phyloP scores from a whole-genome alignment of 2,329 filamentous ascomycete genomes.

The Penicillium brasilianum region DNA sequence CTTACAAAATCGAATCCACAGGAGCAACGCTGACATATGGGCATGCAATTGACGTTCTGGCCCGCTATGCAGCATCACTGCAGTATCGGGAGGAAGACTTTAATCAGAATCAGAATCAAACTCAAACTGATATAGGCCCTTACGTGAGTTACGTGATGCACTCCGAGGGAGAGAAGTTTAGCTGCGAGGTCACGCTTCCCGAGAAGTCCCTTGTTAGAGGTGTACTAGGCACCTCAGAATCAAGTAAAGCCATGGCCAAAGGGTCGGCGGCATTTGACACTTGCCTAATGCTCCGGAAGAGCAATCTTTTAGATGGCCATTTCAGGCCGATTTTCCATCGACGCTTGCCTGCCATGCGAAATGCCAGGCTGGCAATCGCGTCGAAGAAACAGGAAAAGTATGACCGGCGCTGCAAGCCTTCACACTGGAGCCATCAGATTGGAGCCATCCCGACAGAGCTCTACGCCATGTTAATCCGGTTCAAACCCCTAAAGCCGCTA shows the following conservation, averaged over 20 bases:
- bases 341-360: slow-evolving; percentile 78
- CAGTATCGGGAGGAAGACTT: slow-evolving; percentile 4
- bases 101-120: slow-evolving; percentile 42
- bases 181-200: slow-evolving; percentile 81
- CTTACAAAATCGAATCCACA: slow-evolving; percentile 66
- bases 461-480: slow-evolving; percentile 65
- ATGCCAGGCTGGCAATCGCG: slow-evolving; percentile 81
- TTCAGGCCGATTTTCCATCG: slow-evolving; percentile 76
- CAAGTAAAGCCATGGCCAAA: slow-evolving; percentile 78
- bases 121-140: slow-evolving; percentile 53
- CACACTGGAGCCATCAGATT: slow-evolving; percentile 65
- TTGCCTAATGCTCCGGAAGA: slow-evolving; percentile 71
- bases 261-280: slow-evolving; percentile 87
- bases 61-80: slow-evolving; percentile 74
- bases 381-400: slow-evolving; percentile 77
- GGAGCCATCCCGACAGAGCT: slow-evolving; percentile 58
- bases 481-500: slow-evolving; percentile 63
- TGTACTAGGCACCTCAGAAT: slow-evolving; percentile 65
- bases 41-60: slow-evolving; percentile 72
- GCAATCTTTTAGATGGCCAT: slow-evolving; percentile 72
- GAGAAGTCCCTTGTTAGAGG: slow-evolving; percentile 72
- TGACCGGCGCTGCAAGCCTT: slow-evolving; percentile 77
- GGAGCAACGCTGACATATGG: slow-evolving; percentile 80
- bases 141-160: slow-evolving; percentile 67
- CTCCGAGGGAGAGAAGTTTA: slow-evolving; percentile 62